Conservation (phyloP, 1,284 basidiomycete genomes). For the Cystobasidiaceae sp. region DNA sequence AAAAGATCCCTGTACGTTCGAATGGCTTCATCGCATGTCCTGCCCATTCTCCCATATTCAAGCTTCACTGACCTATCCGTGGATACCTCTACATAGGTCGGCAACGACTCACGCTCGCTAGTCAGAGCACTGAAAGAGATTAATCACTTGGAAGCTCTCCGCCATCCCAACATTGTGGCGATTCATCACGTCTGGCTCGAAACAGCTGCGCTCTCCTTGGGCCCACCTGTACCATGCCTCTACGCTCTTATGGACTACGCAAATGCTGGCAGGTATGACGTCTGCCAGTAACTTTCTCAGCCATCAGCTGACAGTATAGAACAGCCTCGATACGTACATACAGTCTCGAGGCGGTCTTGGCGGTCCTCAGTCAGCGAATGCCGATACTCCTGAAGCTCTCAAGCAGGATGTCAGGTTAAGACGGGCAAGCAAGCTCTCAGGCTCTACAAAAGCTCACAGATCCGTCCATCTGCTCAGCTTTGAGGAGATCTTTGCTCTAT, state of each 20-base stretch:
- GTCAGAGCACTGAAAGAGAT: conserved; percentile 38
- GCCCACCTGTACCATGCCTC: conserved; percentile 37
- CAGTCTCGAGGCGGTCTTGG: conserved; percentile 12
- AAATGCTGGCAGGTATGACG: conserved; percentile 36
- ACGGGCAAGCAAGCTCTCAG: neutral
- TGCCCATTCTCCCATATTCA: too few relatives aligned
- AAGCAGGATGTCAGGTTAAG: conserved; percentile 1
- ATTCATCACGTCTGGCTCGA: conserved; percentile 42
- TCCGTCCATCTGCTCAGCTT: conserved; percentile 38
- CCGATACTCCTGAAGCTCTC: neutral
- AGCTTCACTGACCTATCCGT: too few relatives aligned
- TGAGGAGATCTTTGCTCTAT: conserved; percentile 39
- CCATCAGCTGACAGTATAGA: neutral
- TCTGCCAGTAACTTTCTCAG: too few relatives aligned
- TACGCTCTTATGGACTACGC: conserved; percentile 42
- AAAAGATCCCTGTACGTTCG: conserved; percentile 36
- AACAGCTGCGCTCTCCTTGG: conserved; percentile 22
- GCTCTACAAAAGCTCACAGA: neutral
- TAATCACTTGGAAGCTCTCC: conserved; percentile 39
- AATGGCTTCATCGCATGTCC: too few relatives aligned
- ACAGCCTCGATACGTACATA: conserved; percentile 30
- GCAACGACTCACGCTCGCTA: conserved; percentile 29
- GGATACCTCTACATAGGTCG: neutral
- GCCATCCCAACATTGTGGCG: conserved; percentile 40
- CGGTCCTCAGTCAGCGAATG: neutral